A percentile compares a stretch with the other conserved stretches of the same genome.
Evolutionary conservation across 768 basidiomycete species (phyloP).

Genomic region (Suillus cothurnatus): DNA sequence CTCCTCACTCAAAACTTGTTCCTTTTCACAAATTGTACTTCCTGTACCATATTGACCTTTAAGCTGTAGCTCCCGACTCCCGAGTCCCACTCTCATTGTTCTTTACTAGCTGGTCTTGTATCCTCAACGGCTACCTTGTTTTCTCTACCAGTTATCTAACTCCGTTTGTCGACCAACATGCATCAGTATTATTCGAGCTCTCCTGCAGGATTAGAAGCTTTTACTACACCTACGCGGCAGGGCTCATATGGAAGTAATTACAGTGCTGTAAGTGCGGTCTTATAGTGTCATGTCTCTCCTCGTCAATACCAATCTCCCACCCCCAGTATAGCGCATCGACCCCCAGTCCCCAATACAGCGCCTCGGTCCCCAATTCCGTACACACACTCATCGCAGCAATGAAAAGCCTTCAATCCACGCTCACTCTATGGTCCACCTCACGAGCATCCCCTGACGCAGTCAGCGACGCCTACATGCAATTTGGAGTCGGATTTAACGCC

Average conservation of each 20-base stretch:
- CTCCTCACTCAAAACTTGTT: not conserved
- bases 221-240: slow-evolving; percentile 4
- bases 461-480: slow-evolving; percentile 86
- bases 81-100: not conserved
- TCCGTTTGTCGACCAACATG: slow-evolving; percentile 3
- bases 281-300: not conserved
- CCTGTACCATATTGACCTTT: not conserved
- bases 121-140: slow-evolving; percentile 1
- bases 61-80: not conserved
- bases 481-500: slow-evolving; percentile 88
- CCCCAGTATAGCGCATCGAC: slow-evolving; percentile 42
- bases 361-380: slow-evolving; percentile 63
- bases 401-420: slow-evolving; percentile 74
- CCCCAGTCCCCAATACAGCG: slow-evolving; percentile 31
- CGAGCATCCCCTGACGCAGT: slow-evolving; percentile 69
- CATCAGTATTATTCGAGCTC: slow-evolving; percentile 13
- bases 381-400: slow-evolving; percentile 75
- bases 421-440: slow-evolving; percentile 67
- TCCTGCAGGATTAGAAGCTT: slow-evolving; percentile 11
- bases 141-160: not conserved
- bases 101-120: not conserved
- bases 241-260: slow-evolving; percentile 5
- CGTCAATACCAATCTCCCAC: not conserved
- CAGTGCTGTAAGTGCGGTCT: not conserved
- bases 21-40: not conserved